phyloP scores from a whole-genome alignment of 192 early-diverging fungal genomes.

The Umbelopsis vinacea region DNA sequence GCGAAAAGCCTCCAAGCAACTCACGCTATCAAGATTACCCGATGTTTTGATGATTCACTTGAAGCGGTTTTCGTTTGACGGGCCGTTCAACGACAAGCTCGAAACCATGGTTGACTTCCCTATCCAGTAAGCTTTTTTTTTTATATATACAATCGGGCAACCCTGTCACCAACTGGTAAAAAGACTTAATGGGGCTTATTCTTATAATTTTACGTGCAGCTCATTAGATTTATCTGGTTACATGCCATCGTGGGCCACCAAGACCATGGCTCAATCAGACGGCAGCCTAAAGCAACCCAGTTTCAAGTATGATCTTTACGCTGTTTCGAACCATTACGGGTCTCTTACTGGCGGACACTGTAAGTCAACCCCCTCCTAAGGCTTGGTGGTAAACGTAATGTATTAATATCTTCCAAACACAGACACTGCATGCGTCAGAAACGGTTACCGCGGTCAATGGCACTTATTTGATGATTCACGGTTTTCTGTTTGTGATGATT shows the following conservation, averaged over 20 bases:
- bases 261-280: background rate
- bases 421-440: constrained; percentile 72
- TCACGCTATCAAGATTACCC: constrained; percentile 82
- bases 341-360: constrained; percentile 76
- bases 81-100: constrained; percentile 92
- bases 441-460: constrained; percentile 70
- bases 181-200: too few relatives aligned
- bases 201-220: constrained; percentile 25
- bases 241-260: constrained; percentile 37
- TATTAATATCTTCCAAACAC: background rate
- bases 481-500: constrained; percentile 61
- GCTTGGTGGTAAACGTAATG: too few relatives aligned
- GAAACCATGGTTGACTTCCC: constrained; percentile 89
- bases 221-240: constrained; percentile 65
- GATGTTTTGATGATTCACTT: constrained; percentile 91
- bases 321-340: constrained; percentile 83
- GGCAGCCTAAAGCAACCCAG: background rate
- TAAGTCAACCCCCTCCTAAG: constrained; percentile 24
- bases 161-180: background rate
- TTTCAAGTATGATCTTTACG: constrained; percentile 77
- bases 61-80: constrained; percentile 92
- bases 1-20: constrained; percentile 74
- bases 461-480: constrained; percentile 86
- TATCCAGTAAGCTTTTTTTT: constrained; percentile 48
- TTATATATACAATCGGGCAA: background rate